Base-by-base conservation (phyloP, 768 basidiomycete genomes). In the Thelephora ganbajun region DNA sequence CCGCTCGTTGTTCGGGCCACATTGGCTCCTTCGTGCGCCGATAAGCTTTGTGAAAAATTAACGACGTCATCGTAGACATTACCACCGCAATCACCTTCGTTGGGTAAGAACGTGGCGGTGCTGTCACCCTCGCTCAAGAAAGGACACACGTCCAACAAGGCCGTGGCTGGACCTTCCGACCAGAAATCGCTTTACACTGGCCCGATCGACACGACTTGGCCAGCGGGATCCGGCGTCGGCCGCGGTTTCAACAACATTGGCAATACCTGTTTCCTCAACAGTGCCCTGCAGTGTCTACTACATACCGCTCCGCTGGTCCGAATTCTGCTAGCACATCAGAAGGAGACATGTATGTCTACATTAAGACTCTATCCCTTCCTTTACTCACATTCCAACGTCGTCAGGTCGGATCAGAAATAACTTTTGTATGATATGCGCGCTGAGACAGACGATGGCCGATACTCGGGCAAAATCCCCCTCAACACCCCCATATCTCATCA, bases 261-360 rank as follows among this genome's bases (percentile, higher is more conserved):
- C 42, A 98, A 97, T 59, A 94, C 90, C 1, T 99, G 96, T 64
- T 99, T 94, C 63, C 69, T 97, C 56, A 99, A 99, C 62, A 91
- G 90, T 54, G 87, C 83, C 18, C 66, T 98, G 44, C 96, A 99
- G 66, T 91, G 90, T 56, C 73, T 98, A 44, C 63, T 96, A 12
- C 92, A 98, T 58, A 97, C 94, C 0, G 80, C 92, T 7, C 90
- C 93, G 2, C 71, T 99, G 20, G 69, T 91, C 34, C 74, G 72
- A 51, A 58, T 83, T 37, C 61, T 90, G 35, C 46, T 65, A 36
- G 61, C 61, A 6, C 83, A 83, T 56, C 64, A 62, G 33, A 70
- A 63, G 52, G 48, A 79, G 7, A 64, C 67, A 53, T 91, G 87
- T 88, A 57, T 57, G 84, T 73, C 3, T 13, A 0, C 9, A 26